These are phyloP conservation scores for Arabis hirsuta DNA, from an alignment of 345 rosid species.

Conservation along the genomic window DNA sequence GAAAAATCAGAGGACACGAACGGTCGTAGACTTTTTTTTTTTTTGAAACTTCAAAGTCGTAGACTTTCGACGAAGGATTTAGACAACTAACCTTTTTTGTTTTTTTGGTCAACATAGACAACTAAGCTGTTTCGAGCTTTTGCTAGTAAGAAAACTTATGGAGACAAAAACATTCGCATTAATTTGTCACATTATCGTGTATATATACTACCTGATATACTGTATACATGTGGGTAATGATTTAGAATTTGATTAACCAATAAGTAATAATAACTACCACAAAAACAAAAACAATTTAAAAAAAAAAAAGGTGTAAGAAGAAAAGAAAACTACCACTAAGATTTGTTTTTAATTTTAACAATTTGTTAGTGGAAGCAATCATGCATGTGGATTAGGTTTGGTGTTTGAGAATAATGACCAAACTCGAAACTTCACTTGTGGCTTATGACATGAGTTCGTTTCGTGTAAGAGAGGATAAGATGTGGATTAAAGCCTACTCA, in stretches of 20 bases:
- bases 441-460: background rate
- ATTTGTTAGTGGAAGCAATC: background rate
- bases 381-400: background rate
- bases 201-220: background rate
- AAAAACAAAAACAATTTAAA: too few species aligned
- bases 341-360: background rate
- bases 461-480: background rate
- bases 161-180: background rate
- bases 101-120: too few species aligned
- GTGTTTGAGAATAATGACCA: background rate
- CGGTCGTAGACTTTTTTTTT: too few species aligned
- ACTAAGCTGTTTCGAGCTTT: conserved; percentile 18
- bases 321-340: too few species aligned
- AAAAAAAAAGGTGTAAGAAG: too few species aligned
- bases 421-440: background rate
- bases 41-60: conserved; percentile 22
- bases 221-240: background rate
- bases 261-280: background rate
- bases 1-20: too few species aligned
- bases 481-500: conserved; percentile 18
- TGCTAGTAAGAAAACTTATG: background rate
- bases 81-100: background rate
- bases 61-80: background rate
- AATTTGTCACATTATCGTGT: background rate
- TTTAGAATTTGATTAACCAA: background rate